Base-by-base conservation (phyloP, 495 filamentous ascomycete genomes). In the Aspergillus sparsus region DNA sequence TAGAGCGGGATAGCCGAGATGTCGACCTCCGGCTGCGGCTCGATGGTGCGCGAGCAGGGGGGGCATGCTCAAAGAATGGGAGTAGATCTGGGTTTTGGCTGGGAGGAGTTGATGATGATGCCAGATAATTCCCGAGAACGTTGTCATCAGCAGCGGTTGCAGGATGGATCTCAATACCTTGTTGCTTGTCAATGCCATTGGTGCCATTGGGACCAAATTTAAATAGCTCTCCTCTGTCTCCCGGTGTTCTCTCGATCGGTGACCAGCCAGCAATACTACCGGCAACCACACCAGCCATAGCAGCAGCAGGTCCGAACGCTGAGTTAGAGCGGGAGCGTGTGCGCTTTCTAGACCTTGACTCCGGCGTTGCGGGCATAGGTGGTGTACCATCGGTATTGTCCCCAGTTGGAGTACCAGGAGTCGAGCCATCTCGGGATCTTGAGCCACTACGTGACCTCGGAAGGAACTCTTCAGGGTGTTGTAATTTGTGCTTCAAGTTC, bases 201-300 rank as follows among this genome's bases (percentile, higher is more conserved):
- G 77, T 70, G 15, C 44, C 44, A 16, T 59, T 64, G 2, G 77
- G 73, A 0, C 78, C 68, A 64, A 86, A 85, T 9, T 74, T 76
- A 60, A 80, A 66, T 0, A 80, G 78, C 41, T 83, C 83, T n/a
- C 27, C 27, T 11, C 71, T 71, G 32, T 82, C 83, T 32, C 71
- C 77, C 16, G 77, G 70, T 15, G 67, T 63, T 21, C 83, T 78
- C 55, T 92, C 91, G 55, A 94, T 89, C 0, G 92, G 92, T 50
- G 91, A 95, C 91, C 90, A 96, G 44, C 90, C 91, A 36, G 85
- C 91, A 50, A 97, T 86, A 73, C 88, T 89, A 53, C 90, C 91
- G 37, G 92, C 92, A 57, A 97, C 86, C 50, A 97, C 85, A 61
- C 92, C 92, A 27, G 92, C 88, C 90, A 82, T 80, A 36, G 92